Evolutionary conservation across 805 yeast genomes (phyloP).

Genomic region (Cephaloascus albidus): DNA sequence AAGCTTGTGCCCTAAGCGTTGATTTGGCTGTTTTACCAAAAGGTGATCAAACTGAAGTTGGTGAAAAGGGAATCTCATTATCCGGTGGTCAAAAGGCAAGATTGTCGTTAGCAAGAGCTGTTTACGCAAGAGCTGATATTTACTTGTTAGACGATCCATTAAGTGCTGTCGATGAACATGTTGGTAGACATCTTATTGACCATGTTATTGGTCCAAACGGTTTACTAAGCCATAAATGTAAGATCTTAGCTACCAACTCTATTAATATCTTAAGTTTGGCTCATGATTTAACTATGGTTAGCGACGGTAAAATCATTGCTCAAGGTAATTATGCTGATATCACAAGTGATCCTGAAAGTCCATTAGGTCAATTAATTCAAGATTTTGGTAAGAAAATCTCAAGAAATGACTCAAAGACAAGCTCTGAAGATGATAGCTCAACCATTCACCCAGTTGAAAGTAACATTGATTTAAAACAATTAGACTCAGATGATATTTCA

Average conservation of each 20-base stretch:
- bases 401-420: constrained; percentile 11
- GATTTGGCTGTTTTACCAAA: constrained; percentile 78
- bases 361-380: constrained; percentile 41
- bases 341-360: constrained; percentile 32
- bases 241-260: constrained; percentile 78
- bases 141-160: constrained; percentile 87
- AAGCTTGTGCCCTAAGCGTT: constrained; percentile 78
- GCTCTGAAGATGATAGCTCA: constrained; percentile 13
- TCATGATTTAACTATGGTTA: constrained; percentile 56
- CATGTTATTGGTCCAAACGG: constrained; percentile 81
- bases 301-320: constrained; percentile 60
- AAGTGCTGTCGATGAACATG: constrained; percentile 97
- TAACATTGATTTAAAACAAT: constrained; percentile 3
- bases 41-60: constrained; percentile 89
- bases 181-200: constrained; percentile 75
- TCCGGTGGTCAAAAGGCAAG: constrained; percentile 99
- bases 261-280: constrained; percentile 77
- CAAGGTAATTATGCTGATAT: constrained; percentile 54
- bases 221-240: constrained; percentile 62
- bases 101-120: constrained; percentile 89
- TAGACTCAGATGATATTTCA: constrained; percentile 19
- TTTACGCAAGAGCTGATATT: constrained; percentile 88
- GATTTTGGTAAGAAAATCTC: constrained; percentile 51
- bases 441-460: background rate
- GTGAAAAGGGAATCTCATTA: constrained; percentile 93